phyloP scores from a whole-genome alignment of 2,329 filamentous ascomycete genomes.

The Fusarium albidum region DNA sequence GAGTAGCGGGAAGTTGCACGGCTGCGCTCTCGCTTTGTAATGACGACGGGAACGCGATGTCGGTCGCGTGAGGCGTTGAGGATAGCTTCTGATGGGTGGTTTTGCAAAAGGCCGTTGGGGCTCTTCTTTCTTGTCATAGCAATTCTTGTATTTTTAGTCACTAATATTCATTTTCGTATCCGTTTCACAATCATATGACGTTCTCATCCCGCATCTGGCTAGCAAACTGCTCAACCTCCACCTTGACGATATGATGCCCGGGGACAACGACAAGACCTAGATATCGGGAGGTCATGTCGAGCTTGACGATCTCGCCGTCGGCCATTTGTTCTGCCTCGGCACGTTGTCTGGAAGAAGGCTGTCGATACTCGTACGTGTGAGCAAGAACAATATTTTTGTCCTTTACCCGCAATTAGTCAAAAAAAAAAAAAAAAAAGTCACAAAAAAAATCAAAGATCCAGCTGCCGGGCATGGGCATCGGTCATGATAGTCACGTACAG shows the following conservation, averaged over 20 bases:
- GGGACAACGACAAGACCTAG: conserved; percentile 91
- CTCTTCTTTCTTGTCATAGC: conserved; percentile 35
- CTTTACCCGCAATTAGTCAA: conserved; percentile 52
- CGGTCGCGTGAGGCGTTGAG: conserved; percentile 41
- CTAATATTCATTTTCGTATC: conserved; percentile 36
- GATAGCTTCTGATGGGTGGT: conserved; percentile 29
- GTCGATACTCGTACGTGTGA: conserved; percentile 88
- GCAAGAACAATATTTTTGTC: conserved; percentile 89
- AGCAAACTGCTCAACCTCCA: conserved; percentile 83
- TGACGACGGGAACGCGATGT: conserved; percentile 33
- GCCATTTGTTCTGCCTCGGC: conserved; percentile 47
- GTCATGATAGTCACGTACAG: conserved; percentile 60
- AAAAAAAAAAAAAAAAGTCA: not conserved
- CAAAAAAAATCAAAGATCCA: not conserved
- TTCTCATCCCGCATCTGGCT: conserved; percentile 55
- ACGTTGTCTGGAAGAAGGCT: conserved; percentile 64
- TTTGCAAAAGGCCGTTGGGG: conserved; percentile 37
- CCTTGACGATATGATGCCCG: conserved; percentile 82
- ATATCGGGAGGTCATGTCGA: conserved; percentile 84
- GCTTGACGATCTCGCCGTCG: conserved; percentile 56
- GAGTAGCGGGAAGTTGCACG: not conserved
- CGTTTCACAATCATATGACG: conserved; percentile 13
- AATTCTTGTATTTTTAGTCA: conserved; percentile 40
- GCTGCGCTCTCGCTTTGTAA: conserved; percentile 18
- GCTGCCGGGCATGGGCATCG: conserved; percentile 23